Conservation (phyloP, 805 yeast genomes). For the Teunomyces tritomae region DNA sequence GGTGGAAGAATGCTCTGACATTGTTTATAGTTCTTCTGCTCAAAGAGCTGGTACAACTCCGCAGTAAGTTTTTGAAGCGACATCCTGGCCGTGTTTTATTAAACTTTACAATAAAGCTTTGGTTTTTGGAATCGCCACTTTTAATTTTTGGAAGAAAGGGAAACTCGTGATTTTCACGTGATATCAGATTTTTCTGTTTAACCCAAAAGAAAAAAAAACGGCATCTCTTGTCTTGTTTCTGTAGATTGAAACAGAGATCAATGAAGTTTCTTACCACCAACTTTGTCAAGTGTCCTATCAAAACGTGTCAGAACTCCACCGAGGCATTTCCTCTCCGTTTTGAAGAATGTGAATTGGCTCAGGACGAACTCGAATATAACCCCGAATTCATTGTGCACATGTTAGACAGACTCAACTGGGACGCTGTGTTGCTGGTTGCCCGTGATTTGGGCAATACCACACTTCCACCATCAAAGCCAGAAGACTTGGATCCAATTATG, state of each 20-base stretch:
- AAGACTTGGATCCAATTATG: conserved; percentile 48
- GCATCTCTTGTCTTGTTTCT: background rate
- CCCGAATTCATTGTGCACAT: conserved; percentile 76
- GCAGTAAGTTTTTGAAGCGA: conserved; percentile 69
- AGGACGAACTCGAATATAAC: conserved; percentile 77
- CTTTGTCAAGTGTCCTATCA: conserved; percentile 91
- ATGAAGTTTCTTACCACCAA: conserved; percentile 97
- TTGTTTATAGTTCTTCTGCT: conserved; percentile 54
- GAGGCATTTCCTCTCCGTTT: conserved; percentile 80
- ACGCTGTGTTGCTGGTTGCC: conserved; percentile 76
- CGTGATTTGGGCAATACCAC: conserved; percentile 48
- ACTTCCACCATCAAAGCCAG: conserved; percentile 52
- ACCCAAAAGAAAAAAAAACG: no score
- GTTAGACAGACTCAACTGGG: conserved; percentile 84
- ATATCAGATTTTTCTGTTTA: background rate
- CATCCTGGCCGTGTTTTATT: conserved; percentile 25
- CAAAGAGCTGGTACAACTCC: conserved; percentile 65
- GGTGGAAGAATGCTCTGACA: conserved; percentile 65
- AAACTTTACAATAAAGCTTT: background rate
- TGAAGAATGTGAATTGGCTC: conserved; percentile 64
- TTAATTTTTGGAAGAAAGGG: background rate
- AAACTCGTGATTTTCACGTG: background rate
- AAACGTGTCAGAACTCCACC: conserved; percentile 69
- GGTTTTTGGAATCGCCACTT: background rate
- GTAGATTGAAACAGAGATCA: background rate